Evolutionary conservation across 192 early-diverging fungal genomes (phyloP), one percentile per base, ranked within the genome.

Genomic region (Backusella westeae): DNA sequence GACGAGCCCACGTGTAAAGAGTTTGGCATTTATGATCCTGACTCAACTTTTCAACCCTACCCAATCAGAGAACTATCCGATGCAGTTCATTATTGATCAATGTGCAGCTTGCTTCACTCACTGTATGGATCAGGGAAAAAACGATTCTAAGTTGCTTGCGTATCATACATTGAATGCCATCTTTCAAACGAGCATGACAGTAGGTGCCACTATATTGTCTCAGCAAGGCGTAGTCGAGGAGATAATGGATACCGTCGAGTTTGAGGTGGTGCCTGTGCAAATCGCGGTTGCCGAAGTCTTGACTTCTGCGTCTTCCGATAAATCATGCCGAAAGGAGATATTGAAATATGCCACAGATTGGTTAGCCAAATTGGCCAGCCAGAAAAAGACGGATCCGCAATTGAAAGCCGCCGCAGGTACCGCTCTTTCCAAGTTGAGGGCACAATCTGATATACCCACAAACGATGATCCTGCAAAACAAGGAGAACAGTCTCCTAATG

Each of bases 201-300:
- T 91, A n/a, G 88, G 88, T 9, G 82, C 83, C 0, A 77, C 78
- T 2, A 86, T 96, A 29, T 85, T 96, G 71, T 75, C 77, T 35
- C 85, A 87, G 21, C 81, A 85, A 32, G 92, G 91, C 0, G 80
- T 94, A 6, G 75, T 95, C 14, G 92, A 87, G 34, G 92, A 94
- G 26, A 86, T 96, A 36, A 87, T 94, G 86, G 95, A 96, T 73
- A 86, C 87, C 56, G 83, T 93, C 52, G 95, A 96, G 69, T 89
- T 92, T 75, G 95, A 96, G 75, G 78, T 79, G 9, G 84, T 77
- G 21, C 80, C 83, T 10, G 88, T 93, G 6, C 94, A 96, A 78
- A 80, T 92, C 26, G 88, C 91, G 1, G 79, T 92, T 19, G 79
- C 89, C 9, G 89, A 86, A 75, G 87, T 82, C 17, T 83, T 91